These are phyloP conservation scores for Tranzscheliella williamsii DNA, from an alignment of 1,284 basidiomycete species.

Conservation along the genomic window DNA sequence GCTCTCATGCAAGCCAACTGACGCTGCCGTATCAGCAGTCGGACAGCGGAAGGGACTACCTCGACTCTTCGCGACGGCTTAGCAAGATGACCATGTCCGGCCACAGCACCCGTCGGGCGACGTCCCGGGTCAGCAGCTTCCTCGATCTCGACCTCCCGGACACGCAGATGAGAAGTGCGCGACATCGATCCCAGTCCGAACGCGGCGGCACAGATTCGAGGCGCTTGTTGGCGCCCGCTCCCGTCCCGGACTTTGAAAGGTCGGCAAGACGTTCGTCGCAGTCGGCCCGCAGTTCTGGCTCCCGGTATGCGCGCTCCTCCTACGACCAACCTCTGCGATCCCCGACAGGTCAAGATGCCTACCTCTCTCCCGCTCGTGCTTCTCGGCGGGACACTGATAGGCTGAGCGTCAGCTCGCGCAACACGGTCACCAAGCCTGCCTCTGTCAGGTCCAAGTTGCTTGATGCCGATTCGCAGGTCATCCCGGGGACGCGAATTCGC, in stretches of 20 bases:
- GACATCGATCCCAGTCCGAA: constrained; percentile 7
- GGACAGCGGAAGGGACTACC: constrained; percentile 16
- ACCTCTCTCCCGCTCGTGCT: neutral
- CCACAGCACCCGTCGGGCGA: constrained; percentile 3
- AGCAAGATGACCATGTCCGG: constrained; percentile 27
- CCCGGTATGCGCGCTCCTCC: constrained; percentile 16
- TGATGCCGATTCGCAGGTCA: constrained; percentile 32
- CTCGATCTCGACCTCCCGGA: constrained; percentile 9
- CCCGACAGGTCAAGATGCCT: too few species aligned
- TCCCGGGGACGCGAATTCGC: constrained; percentile 35
- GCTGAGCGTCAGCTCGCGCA: constrained; percentile 18
- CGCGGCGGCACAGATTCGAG: constrained; percentile 1
- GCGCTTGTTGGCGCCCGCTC: constrained; percentile 12
- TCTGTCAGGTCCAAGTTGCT: constrained; percentile 20
- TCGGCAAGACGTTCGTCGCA: constrained; percentile 7
- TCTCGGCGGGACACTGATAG: constrained; percentile 11
- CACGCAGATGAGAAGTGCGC: constrained; percentile 13
- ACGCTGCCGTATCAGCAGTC: constrained; percentile 33
- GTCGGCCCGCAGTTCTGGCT: constrained; percentile 3
- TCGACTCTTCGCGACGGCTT: constrained; percentile 15
- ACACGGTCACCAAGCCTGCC: constrained; percentile 17
- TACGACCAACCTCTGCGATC: constrained; percentile 12
- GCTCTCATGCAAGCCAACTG: constrained; percentile 25
- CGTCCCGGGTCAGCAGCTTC: constrained; percentile 20
- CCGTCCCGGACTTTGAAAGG: constrained; percentile 16